These are phyloP conservation scores for Ogataea hybrid DNA, from an alignment of 1,139 yeast species.

Conservation along the genomic window DNA sequence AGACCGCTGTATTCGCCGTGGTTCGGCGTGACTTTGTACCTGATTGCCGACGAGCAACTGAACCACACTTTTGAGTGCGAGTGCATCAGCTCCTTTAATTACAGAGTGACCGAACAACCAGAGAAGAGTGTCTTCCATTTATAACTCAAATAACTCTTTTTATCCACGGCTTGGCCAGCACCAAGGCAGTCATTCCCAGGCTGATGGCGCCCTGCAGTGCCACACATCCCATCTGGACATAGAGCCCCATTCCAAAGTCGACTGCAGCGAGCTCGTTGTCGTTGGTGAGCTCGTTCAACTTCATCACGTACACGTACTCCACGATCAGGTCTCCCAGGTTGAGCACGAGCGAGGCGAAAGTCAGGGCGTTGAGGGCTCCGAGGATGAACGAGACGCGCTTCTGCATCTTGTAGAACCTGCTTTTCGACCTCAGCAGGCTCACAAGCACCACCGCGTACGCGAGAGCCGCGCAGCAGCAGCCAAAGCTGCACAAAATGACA, in stretches of 20 bases:
- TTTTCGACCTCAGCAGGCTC: conserved; percentile 15
- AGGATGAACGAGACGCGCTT: conserved; percentile 5
- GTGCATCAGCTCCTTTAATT: conserved; percentile 57
- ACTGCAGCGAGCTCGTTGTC: conserved; percentile 16
- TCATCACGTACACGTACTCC: conserved; percentile 15
- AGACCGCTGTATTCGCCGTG: conserved; percentile 44
- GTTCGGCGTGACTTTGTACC: conserved; percentile 61
- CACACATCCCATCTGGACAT: conserved; percentile 15
- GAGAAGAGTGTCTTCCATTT: conserved; percentile 25
- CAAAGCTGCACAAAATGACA: conserved; percentile 10
- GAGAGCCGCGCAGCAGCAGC: conserved; percentile 16
- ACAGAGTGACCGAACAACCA: conserved; percentile 64
- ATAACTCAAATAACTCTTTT: conserved; percentile 5
- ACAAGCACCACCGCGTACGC: conserved; percentile 16
- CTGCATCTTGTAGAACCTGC: conserved; percentile 9
- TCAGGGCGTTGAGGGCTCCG: conserved; percentile 8
- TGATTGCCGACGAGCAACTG: conserved; percentile 62
- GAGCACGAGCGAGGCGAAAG: conserved; percentile 9
- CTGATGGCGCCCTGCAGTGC: conserved; percentile 19
- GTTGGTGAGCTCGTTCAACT: conserved; percentile 12
- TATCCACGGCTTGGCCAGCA: conserved; percentile 25
- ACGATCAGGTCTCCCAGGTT: conserved; percentile 11
- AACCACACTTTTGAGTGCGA: conserved; percentile 39
- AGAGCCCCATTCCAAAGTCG: conserved; percentile 19
- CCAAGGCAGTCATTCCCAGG: conserved; percentile 14